A percentile compares a stretch with the other conserved stretches of the same genome.
Conservation (phyloP, 805 yeast species). For the Saturnispora saitoi region DNA sequence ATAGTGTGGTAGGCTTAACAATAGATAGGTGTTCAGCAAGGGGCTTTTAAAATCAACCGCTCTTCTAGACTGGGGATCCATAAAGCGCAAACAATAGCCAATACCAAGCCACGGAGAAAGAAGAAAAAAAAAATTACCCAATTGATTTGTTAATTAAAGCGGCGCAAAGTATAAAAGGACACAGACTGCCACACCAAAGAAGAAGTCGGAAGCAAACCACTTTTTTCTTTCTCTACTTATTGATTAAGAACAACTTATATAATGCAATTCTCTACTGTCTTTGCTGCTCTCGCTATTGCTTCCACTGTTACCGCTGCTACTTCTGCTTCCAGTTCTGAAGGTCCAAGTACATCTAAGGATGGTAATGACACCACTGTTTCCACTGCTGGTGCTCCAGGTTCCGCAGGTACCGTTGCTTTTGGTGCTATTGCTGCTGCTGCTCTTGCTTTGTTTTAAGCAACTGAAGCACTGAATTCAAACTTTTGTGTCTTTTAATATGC, state of each 20-base stretch:
- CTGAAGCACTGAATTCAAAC: not conserved
- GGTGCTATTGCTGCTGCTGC: slow-evolving; percentile 86
- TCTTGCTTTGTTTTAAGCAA: slow-evolving; percentile 37
- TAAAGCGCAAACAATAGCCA: no score
- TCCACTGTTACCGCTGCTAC: slow-evolving; percentile 58
- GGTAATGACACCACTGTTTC: slow-evolving; percentile 37
- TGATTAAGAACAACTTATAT: slow-evolving; percentile 9
- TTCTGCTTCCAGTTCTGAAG: slow-evolving; percentile 39
- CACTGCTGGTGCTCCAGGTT: slow-evolving; percentile 32
- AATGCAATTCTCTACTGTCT: slow-evolving; percentile 69
- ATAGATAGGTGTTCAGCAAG: no score
- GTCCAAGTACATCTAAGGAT: slow-evolving; percentile 36
- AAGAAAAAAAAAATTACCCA: not conserved
- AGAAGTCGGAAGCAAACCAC: not conserved
- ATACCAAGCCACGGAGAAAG: not conserved
- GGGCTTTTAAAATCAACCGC: no score
- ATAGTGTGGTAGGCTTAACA: no score
- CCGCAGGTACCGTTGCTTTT: slow-evolving; percentile 60
- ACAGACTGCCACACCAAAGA: not conserved
- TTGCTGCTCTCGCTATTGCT: slow-evolving; percentile 62
- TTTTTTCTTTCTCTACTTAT: not conserved
- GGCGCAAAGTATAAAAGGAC: not conserved
- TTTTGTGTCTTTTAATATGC: not conserved
- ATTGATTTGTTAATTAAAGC: not conserved
- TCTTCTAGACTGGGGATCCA: no score